Conservation (phyloP, 352 stramenopile genomes). For the Globisporangium acanthophoron region DNA sequence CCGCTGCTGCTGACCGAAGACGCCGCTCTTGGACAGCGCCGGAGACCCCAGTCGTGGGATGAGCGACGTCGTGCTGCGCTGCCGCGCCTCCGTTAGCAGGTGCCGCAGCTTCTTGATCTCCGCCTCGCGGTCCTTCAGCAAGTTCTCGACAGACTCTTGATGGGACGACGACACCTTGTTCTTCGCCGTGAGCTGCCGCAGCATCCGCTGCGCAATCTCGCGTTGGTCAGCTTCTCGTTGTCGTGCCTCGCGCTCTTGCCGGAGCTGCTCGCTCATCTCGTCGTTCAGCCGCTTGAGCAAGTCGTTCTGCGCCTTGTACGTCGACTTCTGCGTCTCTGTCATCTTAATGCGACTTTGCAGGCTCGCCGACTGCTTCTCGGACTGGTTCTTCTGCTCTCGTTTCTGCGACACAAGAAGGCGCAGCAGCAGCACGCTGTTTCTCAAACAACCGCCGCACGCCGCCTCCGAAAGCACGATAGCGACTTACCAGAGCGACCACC, state of each 20-base stretch:
- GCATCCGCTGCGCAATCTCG: slow-evolving; percentile 53
- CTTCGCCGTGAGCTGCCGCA: slow-evolving; percentile 66
- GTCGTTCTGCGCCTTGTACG: slow-evolving; percentile 55
- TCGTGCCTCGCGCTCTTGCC: slow-evolving; percentile 63
- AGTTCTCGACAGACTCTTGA: slow-evolving; percentile 56
- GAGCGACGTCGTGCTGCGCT: slow-evolving; percentile 62
- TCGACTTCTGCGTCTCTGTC: slow-evolving; percentile 65
- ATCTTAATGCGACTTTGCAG: slow-evolving; percentile 78
- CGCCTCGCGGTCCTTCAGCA: slow-evolving; percentile 70
- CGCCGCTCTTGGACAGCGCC: slow-evolving; percentile 12
- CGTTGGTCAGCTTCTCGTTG: slow-evolving; percentile 61
- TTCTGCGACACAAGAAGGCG: slow-evolving; percentile 49
- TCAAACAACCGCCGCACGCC: slow-evolving; percentile 10
- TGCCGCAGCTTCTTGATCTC: slow-evolving; percentile 79
- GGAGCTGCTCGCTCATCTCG: slow-evolving; percentile 62
- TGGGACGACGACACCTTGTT: slow-evolving; percentile 60
- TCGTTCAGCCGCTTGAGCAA: slow-evolving; percentile 63
- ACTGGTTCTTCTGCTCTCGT: slow-evolving; percentile 90
- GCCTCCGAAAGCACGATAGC: slow-evolving; percentile 14
- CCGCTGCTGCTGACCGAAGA: not conserved
- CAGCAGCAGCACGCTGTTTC: slow-evolving; percentile 14
- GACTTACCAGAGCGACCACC: slow-evolving; percentile 86
- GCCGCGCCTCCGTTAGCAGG: slow-evolving; percentile 60
- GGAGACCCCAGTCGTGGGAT: slow-evolving; percentile 50
- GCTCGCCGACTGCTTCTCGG: slow-evolving; percentile 81